Conservation (phyloP, 768 basidiomycete species). For the Amanita jacksonii region DNA sequence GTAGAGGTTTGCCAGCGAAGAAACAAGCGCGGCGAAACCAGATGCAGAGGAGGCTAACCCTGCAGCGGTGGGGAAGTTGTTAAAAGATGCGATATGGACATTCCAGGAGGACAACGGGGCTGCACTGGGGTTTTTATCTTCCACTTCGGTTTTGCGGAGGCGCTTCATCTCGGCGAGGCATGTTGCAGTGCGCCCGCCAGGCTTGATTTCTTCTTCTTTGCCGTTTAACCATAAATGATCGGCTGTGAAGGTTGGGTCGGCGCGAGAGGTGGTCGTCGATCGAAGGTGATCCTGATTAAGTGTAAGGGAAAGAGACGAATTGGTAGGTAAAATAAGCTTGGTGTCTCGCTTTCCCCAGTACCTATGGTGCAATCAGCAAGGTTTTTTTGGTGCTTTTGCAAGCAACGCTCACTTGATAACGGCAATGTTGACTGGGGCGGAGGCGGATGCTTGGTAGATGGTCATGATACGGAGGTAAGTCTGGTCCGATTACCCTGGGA, state of each 20-base stretch:
- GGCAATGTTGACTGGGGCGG: slow-evolving; percentile 97
- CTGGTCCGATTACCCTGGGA: background rate
- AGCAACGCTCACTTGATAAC: slow-evolving; percentile 73
- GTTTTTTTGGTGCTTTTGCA: background rate
- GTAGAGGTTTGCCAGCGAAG: slow-evolving; percentile 85
- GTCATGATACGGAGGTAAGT: slow-evolving; percentile 34
- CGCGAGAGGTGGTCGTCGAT: slow-evolving; percentile 87
- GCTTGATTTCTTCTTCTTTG: slow-evolving; percentile 80
- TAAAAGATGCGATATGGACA: slow-evolving; percentile 88
- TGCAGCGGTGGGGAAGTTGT: slow-evolving; percentile 99
- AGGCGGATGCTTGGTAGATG: slow-evolving; percentile 75
- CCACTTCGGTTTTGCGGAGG: slow-evolving; percentile 59
- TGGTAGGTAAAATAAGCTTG: slow-evolving; percentile 90
- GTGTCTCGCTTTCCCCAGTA: slow-evolving; percentile 99
- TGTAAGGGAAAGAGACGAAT: slow-evolving; percentile 96
- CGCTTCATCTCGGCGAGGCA: slow-evolving; percentile 85
- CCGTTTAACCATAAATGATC: slow-evolving; percentile 96
- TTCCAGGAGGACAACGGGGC: slow-evolving; percentile 56
- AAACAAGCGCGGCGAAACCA: slow-evolving; percentile 91
- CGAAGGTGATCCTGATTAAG: slow-evolving; percentile 93
- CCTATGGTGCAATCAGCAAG: slow-evolving; percentile 28
- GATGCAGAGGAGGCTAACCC: slow-evolving; percentile 97
- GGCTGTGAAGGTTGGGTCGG: slow-evolving; percentile 59
- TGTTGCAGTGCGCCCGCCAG: slow-evolving; percentile 65
- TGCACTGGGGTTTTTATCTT: slow-evolving; percentile 44